Conservation (phyloP, 257 asterid species). For the Solanum arcanum region DNA sequence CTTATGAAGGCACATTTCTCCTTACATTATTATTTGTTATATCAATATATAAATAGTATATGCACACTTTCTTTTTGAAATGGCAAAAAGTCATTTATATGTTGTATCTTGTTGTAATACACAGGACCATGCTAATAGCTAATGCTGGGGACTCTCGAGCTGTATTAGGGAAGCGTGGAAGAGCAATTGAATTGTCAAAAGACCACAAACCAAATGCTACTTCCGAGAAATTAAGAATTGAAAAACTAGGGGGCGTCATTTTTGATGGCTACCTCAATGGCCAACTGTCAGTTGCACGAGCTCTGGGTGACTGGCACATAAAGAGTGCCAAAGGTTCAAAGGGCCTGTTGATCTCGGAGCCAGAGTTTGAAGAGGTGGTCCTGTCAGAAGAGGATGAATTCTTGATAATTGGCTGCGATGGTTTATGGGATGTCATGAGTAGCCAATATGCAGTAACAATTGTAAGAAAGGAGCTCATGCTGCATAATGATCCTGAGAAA, state of each 20-base stretch:
- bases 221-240: constrained; percentile 61
- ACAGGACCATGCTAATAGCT: constrained; percentile 62
- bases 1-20: neutral
- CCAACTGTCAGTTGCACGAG: constrained; percentile 81
- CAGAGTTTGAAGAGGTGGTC: constrained; percentile 57
- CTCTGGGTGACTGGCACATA: constrained; percentile 89
- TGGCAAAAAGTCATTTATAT: neutral
- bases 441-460: constrained; percentile 81
- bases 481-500: constrained; percentile 62
- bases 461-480: constrained; percentile 73
- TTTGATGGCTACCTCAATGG: constrained; percentile 89
- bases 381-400: constrained; percentile 77
- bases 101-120: neutral
- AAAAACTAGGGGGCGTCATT: constrained; percentile 62
- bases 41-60: neutral
- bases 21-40: neutral
- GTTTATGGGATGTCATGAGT: constrained; percentile 92
- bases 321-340: constrained; percentile 70
- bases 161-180: constrained; percentile 72
- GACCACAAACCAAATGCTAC: constrained; percentile 79
- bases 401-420: constrained; percentile 79
- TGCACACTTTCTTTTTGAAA: neutral
- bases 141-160: constrained; percentile 93
- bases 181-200: constrained; percentile 68
- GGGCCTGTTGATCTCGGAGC: constrained; percentile 62